Evolutionary conservation across 305 asterid species (phyloP).

Genomic region (Fraxinus sp.): DNA sequence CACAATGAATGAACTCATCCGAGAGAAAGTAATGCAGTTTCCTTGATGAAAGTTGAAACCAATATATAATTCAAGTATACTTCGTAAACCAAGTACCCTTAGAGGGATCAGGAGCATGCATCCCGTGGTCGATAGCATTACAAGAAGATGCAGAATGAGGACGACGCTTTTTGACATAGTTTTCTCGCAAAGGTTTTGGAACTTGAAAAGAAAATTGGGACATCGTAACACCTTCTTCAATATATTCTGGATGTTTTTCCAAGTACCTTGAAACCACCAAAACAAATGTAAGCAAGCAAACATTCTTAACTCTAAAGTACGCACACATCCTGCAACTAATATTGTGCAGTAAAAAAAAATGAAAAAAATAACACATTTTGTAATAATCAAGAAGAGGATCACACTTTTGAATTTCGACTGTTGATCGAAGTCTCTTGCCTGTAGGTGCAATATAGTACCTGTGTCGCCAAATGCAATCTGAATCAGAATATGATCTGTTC

Average conservation of each 20-base stretch:
- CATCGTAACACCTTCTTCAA: conserved; percentile 40
- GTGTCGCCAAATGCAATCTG: conserved; percentile 20
- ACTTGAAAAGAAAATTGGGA: conserved; percentile 71
- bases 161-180: conserved; percentile 60
- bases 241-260: conserved; percentile 52
- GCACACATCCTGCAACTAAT: not conserved
- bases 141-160: conserved; percentile 36
- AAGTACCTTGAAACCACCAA: conserved; percentile 48
- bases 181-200: conserved; percentile 69
- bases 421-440: conserved; percentile 67
- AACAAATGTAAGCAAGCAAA: conserved; percentile 17
- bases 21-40: not conserved
- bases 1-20: not conserved
- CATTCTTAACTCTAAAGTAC: not conserved
- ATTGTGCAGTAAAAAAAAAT: not conserved
- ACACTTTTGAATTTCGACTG: conserved; percentile 60
- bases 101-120: conserved; percentile 35
- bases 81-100: conserved; percentile 36
- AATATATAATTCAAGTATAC: not conserved
- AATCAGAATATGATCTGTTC: conserved; percentile 7
- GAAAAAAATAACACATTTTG: not conserved
- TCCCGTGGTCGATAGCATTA: conserved; percentile 31
- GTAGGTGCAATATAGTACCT: conserved; percentile 74
- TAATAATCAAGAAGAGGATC: not conserved
- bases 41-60: not conserved